Evolutionary conservation across 108 stramenopile genomes (phyloP).

Genomic region (Cyclotella kingstonii): DNA sequence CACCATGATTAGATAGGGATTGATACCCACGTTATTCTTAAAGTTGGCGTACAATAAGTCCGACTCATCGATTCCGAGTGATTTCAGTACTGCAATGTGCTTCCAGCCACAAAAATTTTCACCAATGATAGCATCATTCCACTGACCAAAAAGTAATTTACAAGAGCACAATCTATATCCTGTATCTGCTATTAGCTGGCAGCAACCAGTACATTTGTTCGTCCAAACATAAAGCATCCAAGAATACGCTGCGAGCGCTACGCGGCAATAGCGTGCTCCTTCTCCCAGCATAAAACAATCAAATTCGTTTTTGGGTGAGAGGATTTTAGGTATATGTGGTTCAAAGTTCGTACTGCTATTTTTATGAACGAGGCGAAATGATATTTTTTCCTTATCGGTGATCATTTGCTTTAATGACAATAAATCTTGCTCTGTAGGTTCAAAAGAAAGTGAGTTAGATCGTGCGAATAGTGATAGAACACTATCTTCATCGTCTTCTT

Average conservation of each 20-base stretch:
- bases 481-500: too few relatives aligned
- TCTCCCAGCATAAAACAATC: conserved; percentile 67
- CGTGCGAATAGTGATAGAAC: too few relatives aligned
- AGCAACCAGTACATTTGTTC: conserved; percentile 69
- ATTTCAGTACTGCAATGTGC: conserved; percentile 65
- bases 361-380: conserved; percentile 9
- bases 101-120: conserved; percentile 74
- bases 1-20: conserved; percentile 86
- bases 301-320: conserved; percentile 48
- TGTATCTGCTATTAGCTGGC: conserved; percentile 23
- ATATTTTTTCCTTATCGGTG: too few relatives aligned
- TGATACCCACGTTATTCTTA: conserved; percentile 49
- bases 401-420: too few relatives aligned
- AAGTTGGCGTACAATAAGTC: conserved; percentile 91
- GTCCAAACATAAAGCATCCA: conserved; percentile 87
- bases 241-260: conserved; percentile 85
- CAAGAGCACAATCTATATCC: too few relatives aligned
- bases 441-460: too few relatives aligned
- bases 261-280: conserved; percentile 74
- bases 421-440: too few relatives aligned
- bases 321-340: conserved; percentile 29
- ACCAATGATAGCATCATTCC: conserved; percentile 39
- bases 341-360: conserved; percentile 15
- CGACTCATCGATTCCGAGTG: conserved; percentile 63
- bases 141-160: conserved; percentile 12